phyloP scores from a whole-genome alignment of 371 early-diverging fungal species.

The Gilbertella persicaria region DNA sequence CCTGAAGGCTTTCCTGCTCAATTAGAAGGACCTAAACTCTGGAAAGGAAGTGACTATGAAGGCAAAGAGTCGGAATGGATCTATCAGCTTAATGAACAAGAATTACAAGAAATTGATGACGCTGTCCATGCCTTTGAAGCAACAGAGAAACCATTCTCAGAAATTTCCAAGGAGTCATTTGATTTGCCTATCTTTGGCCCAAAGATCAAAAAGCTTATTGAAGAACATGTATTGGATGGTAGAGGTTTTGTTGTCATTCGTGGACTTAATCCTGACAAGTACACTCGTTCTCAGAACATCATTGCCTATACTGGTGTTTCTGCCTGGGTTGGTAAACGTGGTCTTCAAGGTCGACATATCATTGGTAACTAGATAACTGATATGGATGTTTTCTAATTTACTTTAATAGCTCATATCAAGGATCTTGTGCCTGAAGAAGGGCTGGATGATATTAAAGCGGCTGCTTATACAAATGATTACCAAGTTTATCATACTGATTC shows the following conservation, averaged over 20 bases:
- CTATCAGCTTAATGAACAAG: slow-evolving; percentile 21
- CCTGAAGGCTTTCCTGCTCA: slow-evolving; percentile 34
- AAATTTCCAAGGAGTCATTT: slow-evolving; percentile 21
- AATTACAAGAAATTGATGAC: slow-evolving; percentile 26
- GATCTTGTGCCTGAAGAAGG: slow-evolving; percentile 27
- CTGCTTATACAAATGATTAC: slow-evolving; percentile 34
- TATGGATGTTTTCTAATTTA: background rate
- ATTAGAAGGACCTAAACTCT: slow-evolving; percentile 31
- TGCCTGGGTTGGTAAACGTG: slow-evolving; percentile 31
- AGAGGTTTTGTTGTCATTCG: slow-evolving; percentile 31
- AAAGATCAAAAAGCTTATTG: slow-evolving; percentile 21
- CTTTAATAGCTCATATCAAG: slow-evolving; percentile 26
- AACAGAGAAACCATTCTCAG: slow-evolving; percentile 19
- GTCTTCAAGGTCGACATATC: slow-evolving; percentile 28
- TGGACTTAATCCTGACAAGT: slow-evolving; percentile 32
- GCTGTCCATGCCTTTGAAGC: slow-evolving; percentile 29
- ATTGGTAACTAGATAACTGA: slow-evolving; percentile 13
- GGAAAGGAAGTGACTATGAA: slow-evolving; percentile 31
- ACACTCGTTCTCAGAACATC: slow-evolving; percentile 26
- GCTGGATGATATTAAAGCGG: slow-evolving; percentile 25
- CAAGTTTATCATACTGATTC: slow-evolving; percentile 37
- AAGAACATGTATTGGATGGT: slow-evolving; percentile 31
- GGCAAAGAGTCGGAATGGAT: slow-evolving; percentile 33
- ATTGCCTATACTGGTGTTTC: slow-evolving; percentile 38
- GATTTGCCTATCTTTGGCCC: slow-evolving; percentile 22